These are phyloP conservation scores for Umbelopsis vinacea DNA, from an alignment of 192 early-diverging fungal species.

Conservation along the genomic window DNA sequence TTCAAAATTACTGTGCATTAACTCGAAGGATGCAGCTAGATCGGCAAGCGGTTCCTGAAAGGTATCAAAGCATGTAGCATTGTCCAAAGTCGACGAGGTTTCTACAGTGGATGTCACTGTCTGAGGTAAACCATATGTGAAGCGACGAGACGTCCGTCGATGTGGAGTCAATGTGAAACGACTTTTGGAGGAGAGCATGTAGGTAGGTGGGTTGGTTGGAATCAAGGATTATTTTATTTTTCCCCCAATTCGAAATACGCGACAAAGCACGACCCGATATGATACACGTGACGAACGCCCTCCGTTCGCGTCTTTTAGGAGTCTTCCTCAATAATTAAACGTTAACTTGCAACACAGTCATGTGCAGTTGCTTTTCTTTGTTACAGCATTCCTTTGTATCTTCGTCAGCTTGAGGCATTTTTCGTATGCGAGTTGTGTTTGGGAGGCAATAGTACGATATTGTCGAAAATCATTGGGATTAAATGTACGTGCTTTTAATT, in stretches of 20 bases:
- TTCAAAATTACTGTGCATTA: conserved; percentile 31
- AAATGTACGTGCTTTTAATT: neutral
- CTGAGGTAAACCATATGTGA: conserved; percentile 17
- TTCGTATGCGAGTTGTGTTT: neutral
- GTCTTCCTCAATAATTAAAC: no score
- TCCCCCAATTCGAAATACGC: neutral
- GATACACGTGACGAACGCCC: neutral
- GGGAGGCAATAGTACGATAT: neutral
- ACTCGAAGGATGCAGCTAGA: conserved; percentile 9
- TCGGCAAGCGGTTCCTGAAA: conserved; percentile 13
- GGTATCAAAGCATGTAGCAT: conserved; percentile 15
- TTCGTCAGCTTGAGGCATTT: neutral
- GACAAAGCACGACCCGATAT: neutral
- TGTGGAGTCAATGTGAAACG: conserved; percentile 9
- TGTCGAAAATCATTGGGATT: neutral
- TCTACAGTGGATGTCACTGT: neutral
- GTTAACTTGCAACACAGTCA: no score
- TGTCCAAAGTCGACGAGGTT: neutral
- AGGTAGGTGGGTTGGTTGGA: neutral
- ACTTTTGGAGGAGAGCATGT: conserved; percentile 24
- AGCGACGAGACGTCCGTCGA: conserved; percentile 14
- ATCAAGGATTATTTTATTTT: conserved; percentile 8
- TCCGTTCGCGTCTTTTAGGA: neutral
- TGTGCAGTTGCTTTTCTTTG: no score
- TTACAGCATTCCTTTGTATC: no score